Conservation (phyloP, 73 alveolate species). For the Paramecium tetraurelia region DNA sequence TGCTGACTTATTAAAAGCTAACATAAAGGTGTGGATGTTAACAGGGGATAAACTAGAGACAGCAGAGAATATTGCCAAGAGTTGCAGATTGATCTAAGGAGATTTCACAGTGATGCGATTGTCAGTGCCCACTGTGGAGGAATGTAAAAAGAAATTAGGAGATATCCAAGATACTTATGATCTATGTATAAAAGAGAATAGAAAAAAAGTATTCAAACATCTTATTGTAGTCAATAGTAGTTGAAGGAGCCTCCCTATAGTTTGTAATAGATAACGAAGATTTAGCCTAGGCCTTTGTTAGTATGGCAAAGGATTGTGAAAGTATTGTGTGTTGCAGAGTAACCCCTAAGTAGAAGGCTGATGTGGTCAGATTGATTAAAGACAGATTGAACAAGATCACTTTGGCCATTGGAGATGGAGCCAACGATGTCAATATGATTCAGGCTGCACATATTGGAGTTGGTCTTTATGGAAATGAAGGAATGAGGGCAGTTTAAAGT, state of each 20-base stretch:
- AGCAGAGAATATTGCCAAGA: conserved; percentile 94
- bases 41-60: conserved; percentile 99
- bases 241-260: conserved; percentile 73
- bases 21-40: conserved; percentile 68
- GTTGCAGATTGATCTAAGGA: conserved; percentile 86
- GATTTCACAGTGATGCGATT: conserved; percentile 77
- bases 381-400: conserved; percentile 73
- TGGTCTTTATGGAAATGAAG: conserved; percentile 98
- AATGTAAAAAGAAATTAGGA: conserved; percentile 49
- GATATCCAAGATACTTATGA: conserved; percentile 58
- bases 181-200: conserved; percentile 58
- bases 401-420: conserved; percentile 99
- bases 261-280: conserved; percentile 54
- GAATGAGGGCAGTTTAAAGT: conserved; percentile 95
- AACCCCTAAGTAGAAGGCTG: conserved; percentile 92
- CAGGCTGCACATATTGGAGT: conserved; percentile 76
- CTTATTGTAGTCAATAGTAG: conserved; percentile 61
- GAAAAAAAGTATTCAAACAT: conserved; percentile 67
- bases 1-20: conserved; percentile 73
- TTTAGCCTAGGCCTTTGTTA: conserved; percentile 49
- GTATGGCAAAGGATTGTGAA: conserved; percentile 65
- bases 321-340: conserved; percentile 89
- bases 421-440: conserved; percentile 98
- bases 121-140: conserved; percentile 61
- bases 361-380: conserved; percentile 91